A percentile compares a stretch with the other conserved stretches of the same genome.
Conservation (phyloP, 1,284 basidiomycete species). For the Ustilago shanxiensis region DNA sequence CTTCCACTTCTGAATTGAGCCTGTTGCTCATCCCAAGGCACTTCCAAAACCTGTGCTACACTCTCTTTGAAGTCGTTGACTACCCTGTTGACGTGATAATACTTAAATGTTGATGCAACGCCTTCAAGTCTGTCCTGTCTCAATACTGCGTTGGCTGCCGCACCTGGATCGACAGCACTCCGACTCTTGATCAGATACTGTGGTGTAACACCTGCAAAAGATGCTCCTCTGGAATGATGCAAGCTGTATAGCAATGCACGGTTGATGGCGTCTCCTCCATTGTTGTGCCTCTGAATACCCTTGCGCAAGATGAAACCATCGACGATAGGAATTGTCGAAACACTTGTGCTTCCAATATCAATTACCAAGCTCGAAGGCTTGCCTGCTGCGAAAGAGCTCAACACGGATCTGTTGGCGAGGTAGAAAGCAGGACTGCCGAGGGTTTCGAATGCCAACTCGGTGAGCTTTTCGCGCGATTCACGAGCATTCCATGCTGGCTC, state of each 20-base stretch:
- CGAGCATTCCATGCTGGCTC: constrained; percentile 96
- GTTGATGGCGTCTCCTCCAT: constrained; percentile 58
- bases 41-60: constrained; percentile 84
- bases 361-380: constrained; percentile 95
- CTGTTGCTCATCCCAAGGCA: constrained; percentile 86
- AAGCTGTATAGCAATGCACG: constrained; percentile 57
- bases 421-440: constrained; percentile 96
- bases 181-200: constrained; percentile 90
- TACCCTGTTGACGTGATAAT: constrained; percentile 85
- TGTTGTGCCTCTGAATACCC: constrained; percentile 74
- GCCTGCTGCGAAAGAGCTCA: constrained; percentile 96
- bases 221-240: constrained; percentile 39
- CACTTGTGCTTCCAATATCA: constrained; percentile 88
- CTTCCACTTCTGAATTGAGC: constrained; percentile 57
- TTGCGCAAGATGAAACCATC: constrained; percentile 98
- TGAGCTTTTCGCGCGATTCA: constrained; percentile 89
- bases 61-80: constrained; percentile 95
- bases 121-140: constrained; percentile 61
- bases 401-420: constrained; percentile 93
- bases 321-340: constrained; percentile 92
- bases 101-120: constrained; percentile 81
- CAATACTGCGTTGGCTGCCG: constrained; percentile 73
- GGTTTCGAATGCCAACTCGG: constrained; percentile 96
- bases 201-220: constrained; percentile 53
- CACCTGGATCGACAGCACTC: constrained; percentile 77